Base-by-base conservation (phyloP, 139 green algal species). In the Dunaliella sp. region DNA sequence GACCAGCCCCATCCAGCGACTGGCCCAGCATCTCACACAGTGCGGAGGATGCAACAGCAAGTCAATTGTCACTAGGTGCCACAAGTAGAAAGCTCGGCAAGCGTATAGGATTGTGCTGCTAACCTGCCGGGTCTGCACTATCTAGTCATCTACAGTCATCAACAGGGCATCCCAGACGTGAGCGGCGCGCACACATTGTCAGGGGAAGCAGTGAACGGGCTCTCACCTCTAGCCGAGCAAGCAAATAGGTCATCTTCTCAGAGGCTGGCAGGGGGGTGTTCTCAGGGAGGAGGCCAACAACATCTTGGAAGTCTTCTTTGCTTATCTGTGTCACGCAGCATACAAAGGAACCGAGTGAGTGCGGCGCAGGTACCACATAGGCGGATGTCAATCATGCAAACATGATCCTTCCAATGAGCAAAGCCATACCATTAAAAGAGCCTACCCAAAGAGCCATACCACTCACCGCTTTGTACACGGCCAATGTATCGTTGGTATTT, bases 231-330 rank as follows among this genome's bases (percentile, higher is more conserved):
- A 95, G 87, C 0, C 92, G 87, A 30, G 89, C 91, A 3, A 95
- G 88, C 83, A 95, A 81, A 77, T 95, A 95, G 1, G 90, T 94
- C 93, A 95, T 95, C 38, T 92, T 92, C 85, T 95, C 90, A 0
- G 86, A 90, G 0, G 93, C 91, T 0, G 93, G 93, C 57, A 95
- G 88, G 28, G 93, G 91, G 34, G 91, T 95, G 87, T 93, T 92
- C 78, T 93, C 88, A 1, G 93, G 93, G 58, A 95, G 86, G 79
- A 95, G 87, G 16, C 86, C 84, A 2, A 93, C 88, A 31, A 95
- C 93, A 73, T 95, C 93, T 87, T 92, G 86, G 86, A 94, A 94
- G 89, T 95, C 91, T 80, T 95, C 93, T 76, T 92, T 91, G 36
- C 83, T 92, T 24, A 83, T 79, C 81, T 85, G 58, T 16, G 24